phyloP scores from a whole-genome alignment of 2,329 filamentous ascomycete genomes.

The Monosporascus sp. region DNA sequence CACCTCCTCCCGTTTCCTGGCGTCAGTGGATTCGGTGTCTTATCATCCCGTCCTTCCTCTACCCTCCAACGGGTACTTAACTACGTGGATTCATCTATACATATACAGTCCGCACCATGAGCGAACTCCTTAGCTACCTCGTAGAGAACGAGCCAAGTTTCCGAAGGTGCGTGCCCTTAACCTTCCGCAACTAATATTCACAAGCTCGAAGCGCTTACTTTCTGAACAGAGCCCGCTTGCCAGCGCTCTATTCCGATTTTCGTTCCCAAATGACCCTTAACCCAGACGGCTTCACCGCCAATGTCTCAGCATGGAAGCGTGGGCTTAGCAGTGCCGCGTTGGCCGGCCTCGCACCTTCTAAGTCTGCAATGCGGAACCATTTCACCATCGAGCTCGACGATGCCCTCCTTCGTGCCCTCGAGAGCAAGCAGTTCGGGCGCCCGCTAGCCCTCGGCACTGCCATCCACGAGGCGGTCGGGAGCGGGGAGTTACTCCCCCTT shows the following conservation, averaged over 20 bases:
- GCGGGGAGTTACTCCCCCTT: conserved; percentile 64
- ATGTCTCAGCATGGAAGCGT: conserved; percentile 71
- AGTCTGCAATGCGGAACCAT: conserved; percentile 36
- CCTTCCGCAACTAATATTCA: no score
- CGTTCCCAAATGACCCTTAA: conserved; percentile 67
- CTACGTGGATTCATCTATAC: no score
- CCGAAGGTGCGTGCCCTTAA: conserved; percentile 37
- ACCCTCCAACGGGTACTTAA: no score
- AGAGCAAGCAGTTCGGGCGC: conserved; percentile 71
- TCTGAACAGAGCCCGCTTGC: conserved; percentile 61
- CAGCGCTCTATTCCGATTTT: conserved; percentile 87
- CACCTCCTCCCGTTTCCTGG: no score
- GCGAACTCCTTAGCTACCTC: conserved; percentile 64
- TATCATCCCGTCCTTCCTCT: no score
- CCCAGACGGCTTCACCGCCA: conserved; percentile 78
- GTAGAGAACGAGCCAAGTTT: conserved; percentile 57
- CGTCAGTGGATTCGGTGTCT: no score
- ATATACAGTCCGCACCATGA: conserved; percentile 38
- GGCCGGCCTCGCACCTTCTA: conserved; percentile 46
- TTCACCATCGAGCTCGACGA: conserved; percentile 53
- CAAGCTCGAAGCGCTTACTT: background rate
- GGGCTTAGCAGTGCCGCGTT: conserved; percentile 65
- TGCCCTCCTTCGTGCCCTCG: conserved; percentile 63
- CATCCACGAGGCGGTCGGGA: conserved; percentile 65
- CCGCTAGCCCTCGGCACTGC: conserved; percentile 77